These are phyloP conservation scores for Flaveria linearis DNA, from an alignment of 129 eudicot species.

Conservation along the genomic window DNA sequence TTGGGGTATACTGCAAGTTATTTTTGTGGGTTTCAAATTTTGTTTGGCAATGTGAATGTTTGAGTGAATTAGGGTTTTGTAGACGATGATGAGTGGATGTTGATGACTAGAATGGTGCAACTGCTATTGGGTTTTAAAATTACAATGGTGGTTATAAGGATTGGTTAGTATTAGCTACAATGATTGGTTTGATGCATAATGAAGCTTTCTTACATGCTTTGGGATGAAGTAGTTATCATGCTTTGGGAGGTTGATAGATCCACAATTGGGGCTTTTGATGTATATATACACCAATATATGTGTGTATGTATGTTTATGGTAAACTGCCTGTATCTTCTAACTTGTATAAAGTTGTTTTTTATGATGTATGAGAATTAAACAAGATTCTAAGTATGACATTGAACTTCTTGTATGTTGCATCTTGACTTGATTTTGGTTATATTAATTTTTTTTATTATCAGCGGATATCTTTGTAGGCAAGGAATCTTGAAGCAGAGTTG, in stretches of 20 bases:
- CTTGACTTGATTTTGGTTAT: not conserved
- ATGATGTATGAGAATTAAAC: not conserved
- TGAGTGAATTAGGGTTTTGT: constrained; percentile 27
- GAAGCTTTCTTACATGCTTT: not conserved
- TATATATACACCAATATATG: not conserved
- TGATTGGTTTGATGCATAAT: not conserved
- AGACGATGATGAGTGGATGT: constrained; percentile 13
- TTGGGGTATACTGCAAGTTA: too few species aligned
- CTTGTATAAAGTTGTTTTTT: not conserved
- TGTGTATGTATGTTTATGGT: not conserved
- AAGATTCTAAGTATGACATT: too few species aligned
- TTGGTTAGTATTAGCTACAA: not conserved
- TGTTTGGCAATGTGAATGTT: not conserved
- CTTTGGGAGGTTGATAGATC: too few species aligned
- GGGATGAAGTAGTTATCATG: too few species aligned
- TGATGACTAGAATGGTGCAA: not conserved
- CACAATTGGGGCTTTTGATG: too few species aligned
- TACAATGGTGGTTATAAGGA: not conserved
- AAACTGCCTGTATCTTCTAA: not conserved
- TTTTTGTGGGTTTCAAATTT: too few species aligned
- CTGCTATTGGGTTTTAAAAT: constrained; percentile 2
- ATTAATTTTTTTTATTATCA: constrained; percentile 9
- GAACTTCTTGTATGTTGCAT: not conserved
- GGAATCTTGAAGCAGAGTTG: constrained; percentile 96
- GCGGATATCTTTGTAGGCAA: constrained; percentile 54